Evolutionary conservation across 108 stramenopile species (phyloP).

Genomic region (Cyclotella kingstonii): DNA sequence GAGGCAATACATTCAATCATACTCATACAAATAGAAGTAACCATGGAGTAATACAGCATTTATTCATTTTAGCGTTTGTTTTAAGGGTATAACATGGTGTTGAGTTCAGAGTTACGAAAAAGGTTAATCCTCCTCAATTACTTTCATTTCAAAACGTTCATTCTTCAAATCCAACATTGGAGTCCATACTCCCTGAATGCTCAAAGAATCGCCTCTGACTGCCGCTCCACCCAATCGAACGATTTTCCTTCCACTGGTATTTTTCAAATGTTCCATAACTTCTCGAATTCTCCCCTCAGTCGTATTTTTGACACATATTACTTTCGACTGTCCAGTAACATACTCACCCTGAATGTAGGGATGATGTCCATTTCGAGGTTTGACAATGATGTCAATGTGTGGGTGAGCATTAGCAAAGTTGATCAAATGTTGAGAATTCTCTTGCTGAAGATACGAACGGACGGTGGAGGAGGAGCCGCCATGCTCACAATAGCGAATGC

Average conservation of each 20-base stretch:
- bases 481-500: constrained; percentile 75
- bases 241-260: constrained; percentile 84
- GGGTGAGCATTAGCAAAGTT: constrained; percentile 64
- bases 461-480: constrained; percentile 73
- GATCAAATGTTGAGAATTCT: too few relatives aligned
- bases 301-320: constrained; percentile 73
- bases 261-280: constrained; percentile 59
- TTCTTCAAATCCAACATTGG: constrained; percentile 61
- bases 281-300: constrained; percentile 43
- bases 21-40: too few relatives aligned
- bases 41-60: too few relatives aligned
- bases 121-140: constrained; percentile 15
- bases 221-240: constrained; percentile 64
- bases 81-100: too few relatives aligned
- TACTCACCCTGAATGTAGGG: constrained; percentile 76
- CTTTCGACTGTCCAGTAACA: constrained; percentile 53
- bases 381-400: constrained; percentile 52
- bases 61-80: too few relatives aligned
- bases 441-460: constrained; percentile 73
- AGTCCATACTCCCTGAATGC: constrained; percentile 86
- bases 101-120: too few relatives aligned
- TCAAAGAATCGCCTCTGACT: constrained; percentile 67
- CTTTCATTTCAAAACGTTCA: constrained; percentile 21
- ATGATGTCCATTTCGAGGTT: constrained; percentile 73
- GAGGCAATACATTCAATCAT: too few relatives aligned